phyloP scores from a whole-genome alignment of 2,329 filamentous ascomycete species.

The Eurotiales sp. region DNA sequence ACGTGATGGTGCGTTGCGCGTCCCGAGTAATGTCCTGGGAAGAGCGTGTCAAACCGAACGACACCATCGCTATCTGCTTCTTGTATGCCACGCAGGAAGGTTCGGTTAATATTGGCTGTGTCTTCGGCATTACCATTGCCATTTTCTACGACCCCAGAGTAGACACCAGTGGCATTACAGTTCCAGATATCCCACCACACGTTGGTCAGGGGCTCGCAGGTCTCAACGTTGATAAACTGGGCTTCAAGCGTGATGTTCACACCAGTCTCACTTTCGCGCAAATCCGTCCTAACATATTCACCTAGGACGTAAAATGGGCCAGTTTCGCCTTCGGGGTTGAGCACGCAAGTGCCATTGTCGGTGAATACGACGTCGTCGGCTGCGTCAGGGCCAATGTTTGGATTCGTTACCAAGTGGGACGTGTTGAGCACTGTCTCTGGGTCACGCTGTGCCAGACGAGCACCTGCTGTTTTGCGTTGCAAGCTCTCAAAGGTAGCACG shows the following conservation, averaged over 20 bases:
- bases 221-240: conserved; percentile 46
- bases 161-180: conserved; percentile 46
- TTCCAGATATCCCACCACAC: conserved; percentile 46
- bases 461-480: too few relatives aligned
- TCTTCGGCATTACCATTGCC: conserved; percentile 13
- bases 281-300: conserved; percentile 39
- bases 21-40: conserved; percentile 46
- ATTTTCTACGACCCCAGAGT: conserved; percentile 18
- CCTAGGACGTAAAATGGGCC: conserved; percentile 46
- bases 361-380: too few relatives aligned
- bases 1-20: conserved; percentile 50
- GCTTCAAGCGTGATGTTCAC: conserved; percentile 43
- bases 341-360: too few relatives aligned
- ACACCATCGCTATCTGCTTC: conserved; percentile 46
- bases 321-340: too few relatives aligned
- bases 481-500: too few relatives aligned
- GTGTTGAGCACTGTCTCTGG: too few relatives aligned
- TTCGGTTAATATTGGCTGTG: conserved; percentile 25
- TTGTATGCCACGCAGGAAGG: conserved; percentile 49
- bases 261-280: conserved; percentile 38
- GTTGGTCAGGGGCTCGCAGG: conserved; percentile 37
- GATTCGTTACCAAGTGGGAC: too few relatives aligned
- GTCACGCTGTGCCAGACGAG: too few relatives aligned
- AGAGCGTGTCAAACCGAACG: conserved; percentile 46
- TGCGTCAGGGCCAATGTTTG: too few relatives aligned